Evolutionary conservation across 1,139 yeast genomes (phyloP), one percentile per base, ranked within the genome.

Genomic region (Geotrichum citri-aurantii): DNA sequence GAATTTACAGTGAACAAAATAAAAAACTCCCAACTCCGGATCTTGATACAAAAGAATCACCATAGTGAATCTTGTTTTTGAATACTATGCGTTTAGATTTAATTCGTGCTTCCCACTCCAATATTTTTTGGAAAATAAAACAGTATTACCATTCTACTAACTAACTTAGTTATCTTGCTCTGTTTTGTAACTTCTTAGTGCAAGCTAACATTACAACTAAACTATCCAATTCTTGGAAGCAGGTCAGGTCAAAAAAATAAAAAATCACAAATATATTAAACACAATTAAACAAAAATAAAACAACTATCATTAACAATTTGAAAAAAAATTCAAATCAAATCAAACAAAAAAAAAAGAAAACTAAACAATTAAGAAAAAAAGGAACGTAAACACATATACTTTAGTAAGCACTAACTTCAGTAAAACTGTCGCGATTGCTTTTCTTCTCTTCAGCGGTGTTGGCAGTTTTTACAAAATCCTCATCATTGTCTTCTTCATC

Each of bases 401-500:
- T 53, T 63, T 62, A 68, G 53, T 68, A 68, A 26, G 71, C 71
- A 55, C 71, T 68, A 48, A 68, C 70, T 54, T 68, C 70, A 6
- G 71, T 62, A 50, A 65, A 65, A 56, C 69, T 66, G 57, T 68
- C 69, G 17, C 69, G 62, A 50, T 65, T 66, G 50, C 64, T 56
- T 17, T 59, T 61, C 49, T 52, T 56, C 55, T 51, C 56, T 46
- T 40, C 47, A 24, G 31, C 50, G 10, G 52, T 50, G 12, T 24
- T 21, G 17, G 40, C 23, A 42, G 24, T 29, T 19, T 27, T 52
- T 27, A 49, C 3, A 19, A 19, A 21, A 7, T 42, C 12, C 8
- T 40, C n/a, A 21, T 48, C 42, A 21, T 48, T 23, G 11, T 21
- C 27, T 33, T 47, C 50, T n/a, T 17, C 33, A 8, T 48, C 31